Base-by-base conservation (phyloP, 768 basidiomycete species). In the Glaciozyma antarctica region DNA sequence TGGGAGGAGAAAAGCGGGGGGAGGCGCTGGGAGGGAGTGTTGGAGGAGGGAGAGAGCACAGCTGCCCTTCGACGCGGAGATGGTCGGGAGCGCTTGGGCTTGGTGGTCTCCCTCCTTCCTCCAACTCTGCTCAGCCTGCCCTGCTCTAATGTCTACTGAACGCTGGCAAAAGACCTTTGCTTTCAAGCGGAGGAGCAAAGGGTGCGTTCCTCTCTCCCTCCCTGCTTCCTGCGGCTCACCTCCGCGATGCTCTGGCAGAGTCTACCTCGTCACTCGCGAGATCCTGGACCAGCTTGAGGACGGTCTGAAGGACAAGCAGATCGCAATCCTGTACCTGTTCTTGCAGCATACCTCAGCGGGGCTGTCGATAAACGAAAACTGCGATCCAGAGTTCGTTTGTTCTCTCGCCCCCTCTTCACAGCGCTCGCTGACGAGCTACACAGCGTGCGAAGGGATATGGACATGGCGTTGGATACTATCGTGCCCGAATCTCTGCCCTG, bases 321-420 rank as follows among this genome's bases (percentile, higher is more conserved):
- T 86, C 70, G 92, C 92, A 43, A 88, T 95, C 81, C 77, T 93
- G 58, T 89, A 86, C 76, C 82, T 95, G 44, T 90, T 90, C 78
- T 88, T 94, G 55, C 49, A 51, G 24, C 88, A 92, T 77, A 88
- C 88, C 7, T 87, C 85, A 47, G 86, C 86, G 48, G 88, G 84
- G 5, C 75, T 89, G 71, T 87, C 87, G 1, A 78, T 95, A 62
- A 95, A 94, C 75, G 92, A 95, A 77, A 95, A 95, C 75, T 64
- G 52, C 34, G 64, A 67, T 32, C 69, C 67, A 51, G 66, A 61
- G 49, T 51, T 6, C 47, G 47, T 48, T 48, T 15, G 32, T 9
- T 48, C 21, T 48, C n/a, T 21, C 47, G 47, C 21, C 12, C 47
- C 16, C n/a, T 48, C n/a, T 21, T 21, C 47, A 16, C 19, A 24